Base-by-base conservation (phyloP, 352 stramenopile genomes). In the Phytopythium oedochilum region DNA sequence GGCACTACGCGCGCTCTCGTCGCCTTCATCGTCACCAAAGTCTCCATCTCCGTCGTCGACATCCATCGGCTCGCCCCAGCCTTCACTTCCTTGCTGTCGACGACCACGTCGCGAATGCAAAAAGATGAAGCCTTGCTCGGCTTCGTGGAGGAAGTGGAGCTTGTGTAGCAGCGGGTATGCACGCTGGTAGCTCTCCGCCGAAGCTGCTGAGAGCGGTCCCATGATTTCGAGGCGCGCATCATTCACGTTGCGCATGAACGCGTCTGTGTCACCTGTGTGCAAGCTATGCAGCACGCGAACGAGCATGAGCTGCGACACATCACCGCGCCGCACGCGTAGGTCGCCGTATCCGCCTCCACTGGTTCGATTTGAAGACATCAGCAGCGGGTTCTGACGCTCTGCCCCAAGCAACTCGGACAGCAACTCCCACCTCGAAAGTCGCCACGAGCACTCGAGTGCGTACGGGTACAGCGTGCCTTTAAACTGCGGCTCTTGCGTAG, bases 401-500 rank as follows among this genome's bases (percentile, higher is more conserved):
- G 83, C 75, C 23, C 83, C 88, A 18, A 96, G 49, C 25, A 94
- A 47, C 57, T 94, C 81, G 10, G 80, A 64, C 0, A 96, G 62
- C 20, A 94, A 63, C 12, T 91, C 80, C 86, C 86, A 96, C 28
- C 84, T 73, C 49, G 80, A 92, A 26, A 96, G 68, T n/a, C 84
- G 73, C 86, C 86, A 96, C 17, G 86, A 80, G 46, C 84, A 94
- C 56, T 96, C 83, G 3, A 96, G 64, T 2, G 86, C 86, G 59
- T 80, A 86, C 12, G 83, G 83, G 58, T 93, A 94, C 34, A 94
- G 66, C 2, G 79, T 86, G n/a, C 69, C 76, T 36, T 90, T 86
- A 45, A 85, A 86, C 29, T 89, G 68, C 1, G 84, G 82, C 39
- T 93, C 83, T 64, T 87, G 71, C 11, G 76, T 89, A 6, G 86